These are phyloP conservation scores for Coniella lustricola DNA, from an alignment of 2,329 filamentous ascomycete species.

Conservation along the genomic window DNA sequence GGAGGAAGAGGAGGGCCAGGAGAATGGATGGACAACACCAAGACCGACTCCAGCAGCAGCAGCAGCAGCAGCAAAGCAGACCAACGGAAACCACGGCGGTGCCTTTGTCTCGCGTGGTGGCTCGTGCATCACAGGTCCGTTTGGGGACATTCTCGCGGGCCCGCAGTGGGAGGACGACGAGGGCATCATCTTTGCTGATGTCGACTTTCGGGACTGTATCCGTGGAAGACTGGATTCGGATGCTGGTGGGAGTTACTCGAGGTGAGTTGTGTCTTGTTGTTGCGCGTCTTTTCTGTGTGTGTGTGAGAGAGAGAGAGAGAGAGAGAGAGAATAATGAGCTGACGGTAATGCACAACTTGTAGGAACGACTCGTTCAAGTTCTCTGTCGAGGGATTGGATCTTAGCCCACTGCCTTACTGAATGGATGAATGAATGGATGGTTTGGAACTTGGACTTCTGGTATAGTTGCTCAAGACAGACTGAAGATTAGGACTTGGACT, in stretches of 20 bases:
- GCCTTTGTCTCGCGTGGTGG: slow-evolving; percentile 65
- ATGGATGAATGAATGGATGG: no score
- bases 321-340: slow-evolving; percentile 7
- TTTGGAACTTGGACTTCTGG: no score
- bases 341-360: slow-evolving; percentile 1
- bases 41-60: slow-evolving; percentile 6
- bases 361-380: slow-evolving; percentile 57
- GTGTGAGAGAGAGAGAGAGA: no score
- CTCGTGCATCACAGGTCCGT: slow-evolving; percentile 71
- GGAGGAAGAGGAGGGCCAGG: slow-evolving; percentile 6
- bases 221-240: slow-evolving; percentile 77
- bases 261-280: no score
- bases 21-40: slow-evolving; percentile 2
- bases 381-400: slow-evolving; percentile 49
- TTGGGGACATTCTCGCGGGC: slow-evolving; percentile 71
- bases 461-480: no score
- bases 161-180: slow-evolving; percentile 77
- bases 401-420: slow-evolving; percentile 49
- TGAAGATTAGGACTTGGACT: no score
- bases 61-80: no score
- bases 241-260: slow-evolving; percentile 77
- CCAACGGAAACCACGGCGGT: slow-evolving; percentile 23
- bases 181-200: slow-evolving; percentile 61
- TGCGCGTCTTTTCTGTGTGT: no score
- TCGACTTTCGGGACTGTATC: slow-evolving; percentile 84